Percentiles rank a stretch among this genome's conserved stretches.
Evolutionary conservation across 176 grass and related monocot genomes (phyloP).

Genomic region (Alopecurus myosuroides): DNA sequence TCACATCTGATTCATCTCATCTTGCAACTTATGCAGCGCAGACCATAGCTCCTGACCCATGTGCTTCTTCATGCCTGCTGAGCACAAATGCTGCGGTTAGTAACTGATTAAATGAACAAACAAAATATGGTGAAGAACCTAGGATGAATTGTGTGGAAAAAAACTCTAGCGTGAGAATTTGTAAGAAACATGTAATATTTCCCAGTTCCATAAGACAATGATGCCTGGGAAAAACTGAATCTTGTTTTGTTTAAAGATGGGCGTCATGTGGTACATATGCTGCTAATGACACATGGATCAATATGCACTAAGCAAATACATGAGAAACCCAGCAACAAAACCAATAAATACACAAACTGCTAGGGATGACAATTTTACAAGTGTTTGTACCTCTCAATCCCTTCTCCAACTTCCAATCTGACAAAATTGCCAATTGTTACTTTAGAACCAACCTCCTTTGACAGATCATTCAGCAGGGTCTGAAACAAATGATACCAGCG

Average conservation of each 20-base stretch:
- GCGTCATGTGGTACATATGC: background rate
- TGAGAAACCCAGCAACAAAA: background rate
- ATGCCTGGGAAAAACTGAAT: background rate
- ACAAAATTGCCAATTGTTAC: constrained; percentile 79
- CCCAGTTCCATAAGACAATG: background rate
- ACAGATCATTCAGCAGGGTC: constrained; percentile 76
- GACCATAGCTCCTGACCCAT: background rate
- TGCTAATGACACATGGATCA: background rate
- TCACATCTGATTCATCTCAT: background rate
- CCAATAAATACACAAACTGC: background rate
- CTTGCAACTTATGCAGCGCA: constrained; percentile 1
- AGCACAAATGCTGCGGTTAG: constrained; percentile 9
- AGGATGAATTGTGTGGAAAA: background rate
- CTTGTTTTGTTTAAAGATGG: background rate
- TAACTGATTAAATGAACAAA: background rate
- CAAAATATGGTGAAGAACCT: background rate
- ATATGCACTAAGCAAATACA: background rate
- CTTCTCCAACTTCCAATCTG: constrained; percentile 93
- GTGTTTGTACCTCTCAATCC: constrained; percentile 71
- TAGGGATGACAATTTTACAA: background rate
- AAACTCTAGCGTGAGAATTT: background rate
- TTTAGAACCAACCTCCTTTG: constrained; percentile 78
- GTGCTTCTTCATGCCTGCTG: constrained; percentile 14
- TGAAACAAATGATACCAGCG: constrained; percentile 30
- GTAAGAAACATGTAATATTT: background rate